Base-by-base conservation (phyloP, 208 protist genomes). In the Pavlovales sp. region DNA sequence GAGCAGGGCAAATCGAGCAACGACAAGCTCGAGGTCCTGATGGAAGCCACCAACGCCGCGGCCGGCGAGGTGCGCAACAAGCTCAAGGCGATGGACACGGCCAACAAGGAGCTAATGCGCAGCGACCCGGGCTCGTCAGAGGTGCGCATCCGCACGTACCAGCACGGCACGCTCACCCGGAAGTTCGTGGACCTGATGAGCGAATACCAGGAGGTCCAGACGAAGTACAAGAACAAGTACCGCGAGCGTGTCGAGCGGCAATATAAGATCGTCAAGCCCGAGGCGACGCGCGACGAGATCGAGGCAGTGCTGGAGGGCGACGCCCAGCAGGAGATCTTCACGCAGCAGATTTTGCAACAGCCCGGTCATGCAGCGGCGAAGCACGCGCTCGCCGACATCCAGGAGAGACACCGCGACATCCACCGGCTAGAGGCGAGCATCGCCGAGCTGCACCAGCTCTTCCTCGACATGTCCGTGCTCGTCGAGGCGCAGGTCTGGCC, bases 391-490 rank as follows among this genome's bases (percentile, higher is more conserved):
- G 88, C 82, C 30, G 91, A 93, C 67, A 90, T 93, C 40, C 81
- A 93, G 84, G 84, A 93, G 22, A 84, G 85, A 71, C 91, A 92
- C 78, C 84, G 80, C 67, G 91, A 93, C 88, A 92, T 93, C 85
- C 20, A 76, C 4, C 81, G 66, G 75, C 86, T 93, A n/a, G 90
- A 92, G 41, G 41, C 87, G 38, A 88, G 80, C 79, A 93, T 93
- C 75, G 42, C 78, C 34, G 91, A 93, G 44, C 67, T 93, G 75
- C 91, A 93, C 86, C 90, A 92, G 81, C 84, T 93, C 22, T 93
- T 93, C 84, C 67, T 93, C 42, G 91, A 93, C 57, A 93, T 93
- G 91, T 80, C 91, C 10, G 79, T 91, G 26, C 79, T 93, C 2
- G 91, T 93, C 36, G 88, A 92, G 39, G 39, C 79, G 34, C 57